These are phyloP conservation scores for Penicillium manginii DNA, from an alignment of 495 filamentous ascomycete species.

Conservation along the genomic window DNA sequence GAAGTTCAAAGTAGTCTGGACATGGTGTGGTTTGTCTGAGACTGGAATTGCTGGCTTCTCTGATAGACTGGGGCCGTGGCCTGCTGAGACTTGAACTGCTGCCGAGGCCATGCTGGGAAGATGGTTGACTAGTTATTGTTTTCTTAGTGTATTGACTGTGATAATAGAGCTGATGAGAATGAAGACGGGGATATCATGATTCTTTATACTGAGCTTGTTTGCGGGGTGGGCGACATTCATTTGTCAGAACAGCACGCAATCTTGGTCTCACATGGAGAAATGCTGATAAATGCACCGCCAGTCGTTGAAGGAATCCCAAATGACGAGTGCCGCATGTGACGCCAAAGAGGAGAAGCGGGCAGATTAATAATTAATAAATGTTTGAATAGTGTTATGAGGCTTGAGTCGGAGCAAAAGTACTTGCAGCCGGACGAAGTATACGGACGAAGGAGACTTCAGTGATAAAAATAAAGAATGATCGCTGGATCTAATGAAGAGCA, in stretches of 20 bases:
- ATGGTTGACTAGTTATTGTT: not conserved
- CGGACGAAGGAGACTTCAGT: too few species aligned
- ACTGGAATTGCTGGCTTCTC: constrained; percentile 20
- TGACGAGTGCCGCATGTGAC: constrained; percentile 12
- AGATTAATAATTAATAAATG: constrained; percentile 4
- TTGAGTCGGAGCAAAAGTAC: too few species aligned
- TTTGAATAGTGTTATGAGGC: too few species aligned
- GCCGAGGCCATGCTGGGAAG: constrained; percentile 38
- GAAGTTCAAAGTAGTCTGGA: constrained; percentile 62
- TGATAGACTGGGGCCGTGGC: constrained; percentile 17
- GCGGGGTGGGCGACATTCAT: constrained; percentile 25
- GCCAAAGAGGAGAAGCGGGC: not conserved
- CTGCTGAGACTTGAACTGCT: constrained; percentile 40
- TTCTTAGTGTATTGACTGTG: not conserved
- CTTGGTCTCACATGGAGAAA: constrained; percentile 27
- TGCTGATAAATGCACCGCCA: constrained; percentile 32
- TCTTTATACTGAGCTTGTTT: constrained; percentile 23
- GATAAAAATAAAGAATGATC: too few species aligned
- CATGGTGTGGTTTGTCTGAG: constrained; percentile 44
- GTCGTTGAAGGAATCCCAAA: constrained; percentile 5
- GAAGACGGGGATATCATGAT: not conserved
- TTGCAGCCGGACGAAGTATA: too few species aligned
- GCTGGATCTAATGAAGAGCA: too few species aligned
- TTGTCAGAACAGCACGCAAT: constrained; percentile 46
- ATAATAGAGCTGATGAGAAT: not conserved